These are phyloP conservation scores for Malus asiatica DNA, from an alignment of 306 rosid species.

Conservation along the genomic window DNA sequence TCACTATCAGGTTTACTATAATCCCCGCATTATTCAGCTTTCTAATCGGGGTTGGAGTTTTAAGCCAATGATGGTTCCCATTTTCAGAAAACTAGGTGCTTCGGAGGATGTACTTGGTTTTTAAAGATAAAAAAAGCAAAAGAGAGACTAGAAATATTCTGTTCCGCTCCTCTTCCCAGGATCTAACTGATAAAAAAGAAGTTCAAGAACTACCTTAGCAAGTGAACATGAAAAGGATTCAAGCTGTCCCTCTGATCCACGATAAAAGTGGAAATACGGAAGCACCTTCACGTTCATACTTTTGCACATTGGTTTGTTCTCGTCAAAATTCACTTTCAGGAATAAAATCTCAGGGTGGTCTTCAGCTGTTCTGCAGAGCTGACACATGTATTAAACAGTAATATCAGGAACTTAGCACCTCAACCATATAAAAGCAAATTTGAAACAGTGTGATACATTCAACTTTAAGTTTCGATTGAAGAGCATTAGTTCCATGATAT, in stretches of 20 bases:
- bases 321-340: slow-evolving; percentile 93
- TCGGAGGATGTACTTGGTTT: background rate
- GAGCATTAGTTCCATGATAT: background rate
- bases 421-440: background rate
- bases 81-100: background rate
- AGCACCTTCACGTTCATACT: slow-evolving; percentile 92
- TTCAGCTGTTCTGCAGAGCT: slow-evolving; percentile 95
- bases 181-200: background rate
- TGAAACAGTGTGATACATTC: slow-evolving; percentile 1
- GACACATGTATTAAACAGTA: slow-evolving; percentile 32
- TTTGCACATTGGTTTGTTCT: slow-evolving; percentile 96
- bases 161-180: background rate
- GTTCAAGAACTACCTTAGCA: slow-evolving; percentile 58
- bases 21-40: background rate
- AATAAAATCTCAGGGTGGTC: slow-evolving; percentile 81
- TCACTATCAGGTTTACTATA: background rate
- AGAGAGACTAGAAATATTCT: background rate
- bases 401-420: background rate
- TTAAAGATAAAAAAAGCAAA: background rate
- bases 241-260: slow-evolving; percentile 88
- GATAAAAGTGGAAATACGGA: slow-evolving; percentile 95
- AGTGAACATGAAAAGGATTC: slow-evolving; percentile 97
- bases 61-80: background rate
- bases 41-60: background rate
- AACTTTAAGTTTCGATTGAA: background rate